Conservation (phyloP, 345 rosid species). For the Mercurialis annua region DNA sequence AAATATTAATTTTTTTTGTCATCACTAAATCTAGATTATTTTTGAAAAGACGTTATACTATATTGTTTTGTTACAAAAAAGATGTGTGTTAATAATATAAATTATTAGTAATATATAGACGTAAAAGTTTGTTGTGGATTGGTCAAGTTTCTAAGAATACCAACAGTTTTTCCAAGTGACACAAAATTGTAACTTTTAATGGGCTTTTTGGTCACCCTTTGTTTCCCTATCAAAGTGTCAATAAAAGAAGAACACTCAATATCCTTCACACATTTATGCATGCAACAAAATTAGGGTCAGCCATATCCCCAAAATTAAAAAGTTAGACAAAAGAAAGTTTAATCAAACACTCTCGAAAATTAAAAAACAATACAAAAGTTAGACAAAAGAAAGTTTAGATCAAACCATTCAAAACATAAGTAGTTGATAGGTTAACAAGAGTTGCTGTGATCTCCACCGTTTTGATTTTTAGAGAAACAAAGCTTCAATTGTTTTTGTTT, state of each 20-base stretch:
- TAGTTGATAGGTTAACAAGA: background rate
- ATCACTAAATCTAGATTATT: no score
- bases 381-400: slow-evolving; percentile 20
- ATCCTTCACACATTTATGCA: background rate
- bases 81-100: no score
- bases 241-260: slow-evolving; percentile 7
- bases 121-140: slow-evolving; percentile 10
- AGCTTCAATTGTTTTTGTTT: no score
- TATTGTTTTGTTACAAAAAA: no score
- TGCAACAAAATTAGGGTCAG: slow-evolving; percentile 27
- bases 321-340: background rate
- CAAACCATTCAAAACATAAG: slow-evolving; percentile 13
- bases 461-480: no score
- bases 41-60: no score
- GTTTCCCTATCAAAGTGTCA: background rate
- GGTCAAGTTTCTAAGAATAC: slow-evolving; percentile 13
- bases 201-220: background rate
- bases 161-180: background rate
- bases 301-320: slow-evolving; percentile 1
- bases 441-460: no score
- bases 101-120: no score
- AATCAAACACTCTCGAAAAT: background rate
- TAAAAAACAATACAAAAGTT: no score
- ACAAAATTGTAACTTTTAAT: slow-evolving; percentile 8
- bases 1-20: no score